Evolutionary conservation across 1,139 yeast genomes (phyloP).

Genomic region (Blastobotrys illinoisensis): DNA sequence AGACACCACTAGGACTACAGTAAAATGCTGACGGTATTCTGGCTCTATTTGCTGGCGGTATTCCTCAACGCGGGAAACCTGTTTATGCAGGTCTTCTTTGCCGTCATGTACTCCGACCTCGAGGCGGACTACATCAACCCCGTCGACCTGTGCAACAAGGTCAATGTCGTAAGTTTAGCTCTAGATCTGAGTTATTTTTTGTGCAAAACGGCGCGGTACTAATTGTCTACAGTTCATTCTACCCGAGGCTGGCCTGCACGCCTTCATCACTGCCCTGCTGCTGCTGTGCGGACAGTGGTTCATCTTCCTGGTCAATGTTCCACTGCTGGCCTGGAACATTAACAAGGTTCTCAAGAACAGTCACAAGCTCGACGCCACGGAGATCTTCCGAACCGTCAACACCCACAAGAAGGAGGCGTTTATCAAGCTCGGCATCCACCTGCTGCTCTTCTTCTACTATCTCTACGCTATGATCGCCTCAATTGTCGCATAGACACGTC

Average conservation of each 20-base stretch:
- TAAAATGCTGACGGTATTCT: slow-evolving; percentile 5
- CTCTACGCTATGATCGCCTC: slow-evolving; percentile 92
- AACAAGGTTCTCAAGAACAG: slow-evolving; percentile 64
- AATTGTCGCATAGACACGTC: slow-evolving; percentile 39
- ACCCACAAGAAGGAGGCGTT: slow-evolving; percentile 86
- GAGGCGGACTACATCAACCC: slow-evolving; percentile 92
- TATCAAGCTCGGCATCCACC: slow-evolving; percentile 78
- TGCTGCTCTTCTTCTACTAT: slow-evolving; percentile 84
- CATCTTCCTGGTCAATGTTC: slow-evolving; percentile 71
- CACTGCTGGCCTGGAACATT: slow-evolving; percentile 71
- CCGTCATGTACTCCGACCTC: slow-evolving; percentile 83
- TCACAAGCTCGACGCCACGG: slow-evolving; percentile 87
- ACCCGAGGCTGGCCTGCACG: slow-evolving; percentile 83
- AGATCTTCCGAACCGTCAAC: slow-evolving; percentile 84
- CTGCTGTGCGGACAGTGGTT: slow-evolving; percentile 85
- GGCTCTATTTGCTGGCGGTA: slow-evolving; percentile 42
- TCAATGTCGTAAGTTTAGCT: slow-evolving; percentile 42
- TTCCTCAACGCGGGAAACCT: slow-evolving; percentile 74
- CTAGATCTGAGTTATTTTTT: background rate
- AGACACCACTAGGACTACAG: background rate
- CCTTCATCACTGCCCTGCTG: slow-evolving; percentile 56
- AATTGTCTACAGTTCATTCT: slow-evolving; percentile 45
- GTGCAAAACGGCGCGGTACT: background rate
- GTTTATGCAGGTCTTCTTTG: slow-evolving; percentile 81
- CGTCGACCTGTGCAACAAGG: slow-evolving; percentile 82